Evolutionary conservation across 805 yeast genomes (phyloP).

Genomic region (Dipodascus albidus): DNA sequence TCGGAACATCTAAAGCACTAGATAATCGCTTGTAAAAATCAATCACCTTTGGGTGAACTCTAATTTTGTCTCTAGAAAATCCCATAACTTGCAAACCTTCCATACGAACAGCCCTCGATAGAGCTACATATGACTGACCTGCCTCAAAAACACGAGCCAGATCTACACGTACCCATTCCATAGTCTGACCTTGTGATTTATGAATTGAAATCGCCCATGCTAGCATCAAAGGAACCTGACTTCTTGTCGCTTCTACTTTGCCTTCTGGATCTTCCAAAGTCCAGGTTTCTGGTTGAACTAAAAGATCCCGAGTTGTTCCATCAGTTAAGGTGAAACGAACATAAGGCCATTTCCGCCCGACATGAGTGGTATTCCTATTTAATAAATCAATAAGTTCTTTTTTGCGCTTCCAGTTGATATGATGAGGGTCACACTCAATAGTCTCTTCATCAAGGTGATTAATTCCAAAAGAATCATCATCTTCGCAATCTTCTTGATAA

Average conservation of each 20-base stretch:
- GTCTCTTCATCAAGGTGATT: slow-evolving; percentile 7
- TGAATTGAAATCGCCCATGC: slow-evolving; percentile 97
- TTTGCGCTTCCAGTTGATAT: slow-evolving; percentile 14
- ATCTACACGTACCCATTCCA: slow-evolving; percentile 68
- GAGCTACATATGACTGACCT: slow-evolving; percentile 94
- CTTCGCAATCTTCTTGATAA: not conserved
- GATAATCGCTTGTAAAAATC: slow-evolving; percentile 44
- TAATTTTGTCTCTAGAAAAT: slow-evolving; percentile 52
- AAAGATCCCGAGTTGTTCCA: slow-evolving; percentile 59
- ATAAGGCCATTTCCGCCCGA: slow-evolving; percentile 41
- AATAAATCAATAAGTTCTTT: slow-evolving; percentile 7
- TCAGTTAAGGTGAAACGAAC: slow-evolving; percentile 68
- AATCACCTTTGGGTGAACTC: slow-evolving; percentile 58
- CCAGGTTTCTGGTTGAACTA: slow-evolving; percentile 79
- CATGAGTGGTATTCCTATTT: not conserved
- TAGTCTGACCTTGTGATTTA: slow-evolving; percentile 90
- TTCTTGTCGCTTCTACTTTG: slow-evolving; percentile 54
- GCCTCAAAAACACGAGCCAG: slow-evolving; percentile 66
- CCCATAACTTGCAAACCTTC: slow-evolving; percentile 74
- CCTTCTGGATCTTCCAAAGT: slow-evolving; percentile 64
- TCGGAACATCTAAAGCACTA: slow-evolving; percentile 21
- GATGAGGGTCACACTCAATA: slow-evolving; percentile 7
- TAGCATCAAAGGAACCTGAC: slow-evolving; percentile 77
- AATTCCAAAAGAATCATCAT: slow-evolving; percentile 2
- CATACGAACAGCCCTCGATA: slow-evolving; percentile 79